A percentile compares a stretch with the other conserved stretches of the same genome.
phyloP scores from a whole-genome alignment of 345 rosid genomes.

The Pistacia vera region DNA sequence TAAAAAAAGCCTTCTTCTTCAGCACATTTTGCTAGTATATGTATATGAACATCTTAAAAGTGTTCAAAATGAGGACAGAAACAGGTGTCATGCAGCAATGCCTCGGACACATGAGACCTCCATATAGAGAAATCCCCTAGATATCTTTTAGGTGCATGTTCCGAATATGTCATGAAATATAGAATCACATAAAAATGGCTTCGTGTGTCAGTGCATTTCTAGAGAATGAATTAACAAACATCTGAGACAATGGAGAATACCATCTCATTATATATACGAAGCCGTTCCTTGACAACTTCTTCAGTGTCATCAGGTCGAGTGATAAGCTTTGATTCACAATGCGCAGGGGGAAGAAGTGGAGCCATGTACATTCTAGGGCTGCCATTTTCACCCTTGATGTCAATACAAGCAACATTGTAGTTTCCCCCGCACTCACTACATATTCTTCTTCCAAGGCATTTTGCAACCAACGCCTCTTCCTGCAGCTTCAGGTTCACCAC shows the following conservation, averaged over 20 bases:
- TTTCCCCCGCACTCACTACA: constrained; percentile 91
- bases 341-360: constrained; percentile 94
- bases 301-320: constrained; percentile 88
- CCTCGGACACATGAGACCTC: neutral
- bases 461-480: constrained; percentile 88
- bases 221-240: neutral
- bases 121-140: neutral
- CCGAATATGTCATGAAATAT: neutral
- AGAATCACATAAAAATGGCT: neutral
- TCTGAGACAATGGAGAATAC: constrained; percentile 34
- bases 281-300: constrained; percentile 88
- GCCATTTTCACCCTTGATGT: constrained; percentile 79
- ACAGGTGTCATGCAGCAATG: neutral
- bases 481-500: constrained; percentile 85
- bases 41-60: neutral
- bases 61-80: neutral
- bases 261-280: constrained; percentile 71
- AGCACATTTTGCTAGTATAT: neutral
- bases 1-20: neutral
- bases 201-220: neutral
- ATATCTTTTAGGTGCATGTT: neutral
- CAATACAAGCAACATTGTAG: constrained; percentile 84
- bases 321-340: constrained; percentile 81
- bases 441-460: constrained; percentile 95
- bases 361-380: constrained; percentile 87